Base-by-base conservation (phyloP, 2,329 filamentous ascomycete species). In the Nemania abortiva region DNA sequence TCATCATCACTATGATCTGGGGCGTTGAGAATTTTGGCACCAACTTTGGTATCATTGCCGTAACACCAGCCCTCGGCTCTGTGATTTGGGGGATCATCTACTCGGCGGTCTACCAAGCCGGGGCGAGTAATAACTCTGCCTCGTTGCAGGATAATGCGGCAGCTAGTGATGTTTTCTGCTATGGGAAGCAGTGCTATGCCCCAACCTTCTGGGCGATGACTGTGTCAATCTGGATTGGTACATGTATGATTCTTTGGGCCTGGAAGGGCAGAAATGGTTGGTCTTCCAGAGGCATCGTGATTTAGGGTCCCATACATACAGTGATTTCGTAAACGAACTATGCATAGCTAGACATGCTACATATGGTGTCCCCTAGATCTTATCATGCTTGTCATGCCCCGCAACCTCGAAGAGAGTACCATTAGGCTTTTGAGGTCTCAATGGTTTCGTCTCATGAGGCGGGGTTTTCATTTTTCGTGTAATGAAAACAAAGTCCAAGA, bases 11-110 rank as follows among this genome's bases (percentile, higher is more conserved):
- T n/a, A 94, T 98, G 10, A 95, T 99, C 54, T 99, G 96, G 96
- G 96, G 96, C 29, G 94, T 97, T 0, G 95, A 98, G 83, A 99
- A 98, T 79, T 98, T 99, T 78, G 96, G 94, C 66, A 99, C 96
- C 0, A 98, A 99, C 76, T 99, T 95, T 90, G 96, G 96, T 10
- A 95, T 98, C 70, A 90, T 98, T 7, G 94, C 95, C 50, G 96
- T 97, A 85, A 90, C 95, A 65, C 96, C 96, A 2, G 96, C 96
- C 0, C 82, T 92, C 0, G 96, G 95, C 0, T 94, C 95, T 0
- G 94, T 94, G 0, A 86, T 97, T 37, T 99, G 95, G 94, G 94
- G 95, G 0, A 80, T 96, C 0, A 84, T 98, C n/a, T 99, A 98
- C 79, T 93, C 92, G 6, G 88, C 85, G 0, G 90, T 93, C 2